Evolutionary conservation across 257 asterid species (phyloP).

Genomic region (Scutellaria galericulata): DNA sequence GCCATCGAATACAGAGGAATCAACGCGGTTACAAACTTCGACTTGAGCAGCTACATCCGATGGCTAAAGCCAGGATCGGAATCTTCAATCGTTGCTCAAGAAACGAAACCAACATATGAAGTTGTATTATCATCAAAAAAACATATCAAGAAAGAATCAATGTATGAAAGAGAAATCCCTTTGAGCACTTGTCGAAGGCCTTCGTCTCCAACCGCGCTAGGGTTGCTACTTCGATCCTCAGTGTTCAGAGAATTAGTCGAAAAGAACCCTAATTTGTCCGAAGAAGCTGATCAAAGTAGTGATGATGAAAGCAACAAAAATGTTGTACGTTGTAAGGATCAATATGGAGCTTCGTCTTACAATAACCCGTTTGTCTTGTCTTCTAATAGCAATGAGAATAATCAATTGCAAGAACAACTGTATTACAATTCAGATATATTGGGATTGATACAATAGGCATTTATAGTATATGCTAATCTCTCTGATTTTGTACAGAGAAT

Average conservation of each 20-base stretch:
- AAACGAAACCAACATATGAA: conserved; percentile 2
- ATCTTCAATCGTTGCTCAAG: conserved; percentile 23
- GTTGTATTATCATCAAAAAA: not conserved
- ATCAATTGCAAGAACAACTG: conserved; percentile 33
- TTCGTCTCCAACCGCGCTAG: conserved; percentile 38
- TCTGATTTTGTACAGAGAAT: not conserved
- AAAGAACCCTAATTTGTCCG: conserved; percentile 32
- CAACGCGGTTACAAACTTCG: conserved; percentile 53
- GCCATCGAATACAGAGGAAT: conserved; percentile 51
- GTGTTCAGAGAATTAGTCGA: conserved; percentile 42
- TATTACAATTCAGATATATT: conserved; percentile 31
- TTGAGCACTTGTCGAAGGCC: conserved; percentile 25
- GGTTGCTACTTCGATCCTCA: conserved; percentile 36
- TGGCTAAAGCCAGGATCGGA: conserved; percentile 47
- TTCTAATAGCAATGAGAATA: conserved; percentile 39
- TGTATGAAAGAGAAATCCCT: conserved; percentile 29
- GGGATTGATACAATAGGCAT: not conserved
- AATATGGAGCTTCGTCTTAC: not conserved
- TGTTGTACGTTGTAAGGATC: not conserved
- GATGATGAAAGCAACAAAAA: conserved; percentile 25
- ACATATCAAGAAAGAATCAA: conserved; percentile 31
- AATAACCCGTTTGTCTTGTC: conserved; percentile 19
- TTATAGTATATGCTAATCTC: not conserved
- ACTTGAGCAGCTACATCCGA: conserved; percentile 47
- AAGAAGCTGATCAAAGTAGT: conserved; percentile 26